A percentile compares a stretch with the other conserved stretches of the same genome.
phyloP scores from a whole-genome alignment of 1,284 basidiomycete genomes.

The Ustilago shanxiensis region DNA sequence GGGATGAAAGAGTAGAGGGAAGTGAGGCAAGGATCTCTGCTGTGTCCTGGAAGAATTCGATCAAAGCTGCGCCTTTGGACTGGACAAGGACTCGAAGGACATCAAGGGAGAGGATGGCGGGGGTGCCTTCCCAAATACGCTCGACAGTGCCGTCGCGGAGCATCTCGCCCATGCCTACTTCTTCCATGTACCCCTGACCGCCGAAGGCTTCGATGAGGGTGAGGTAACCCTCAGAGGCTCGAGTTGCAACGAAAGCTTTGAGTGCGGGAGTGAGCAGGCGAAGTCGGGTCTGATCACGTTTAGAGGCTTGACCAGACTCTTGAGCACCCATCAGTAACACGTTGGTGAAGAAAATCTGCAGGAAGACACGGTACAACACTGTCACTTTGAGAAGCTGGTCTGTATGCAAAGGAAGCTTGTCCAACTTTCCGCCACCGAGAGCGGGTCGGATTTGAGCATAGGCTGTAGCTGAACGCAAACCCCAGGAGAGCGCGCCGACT shows the following conservation, averaged over 20 bases:
- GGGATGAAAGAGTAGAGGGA: background rate
- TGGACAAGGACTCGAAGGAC: slow-evolving; percentile 74
- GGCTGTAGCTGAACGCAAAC: slow-evolving; percentile 47
- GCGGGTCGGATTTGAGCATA: slow-evolving; percentile 69
- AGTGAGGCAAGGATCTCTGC: slow-evolving; percentile 20
- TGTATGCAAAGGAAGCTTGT: slow-evolving; percentile 61
- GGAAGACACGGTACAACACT: slow-evolving; percentile 74
- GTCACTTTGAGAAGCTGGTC: slow-evolving; percentile 73
- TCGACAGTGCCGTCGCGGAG: slow-evolving; percentile 80
- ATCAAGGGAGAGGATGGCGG: slow-evolving; percentile 78
- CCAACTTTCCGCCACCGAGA: slow-evolving; percentile 77
- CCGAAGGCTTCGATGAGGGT: slow-evolving; percentile 82
- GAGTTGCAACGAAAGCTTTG: slow-evolving; percentile 81
- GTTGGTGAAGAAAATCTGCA: slow-evolving; percentile 91
- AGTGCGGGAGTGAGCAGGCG: slow-evolving; percentile 79
- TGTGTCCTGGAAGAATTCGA: slow-evolving; percentile 71
- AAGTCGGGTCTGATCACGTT: slow-evolving; percentile 88
- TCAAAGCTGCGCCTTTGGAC: slow-evolving; percentile 71
- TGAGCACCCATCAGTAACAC: slow-evolving; percentile 88
- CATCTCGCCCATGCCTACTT: slow-evolving; percentile 72
- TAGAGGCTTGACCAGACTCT: slow-evolving; percentile 93
- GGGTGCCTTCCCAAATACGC: slow-evolving; percentile 81
- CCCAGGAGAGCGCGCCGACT: slow-evolving; percentile 43
- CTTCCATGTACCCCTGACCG: slow-evolving; percentile 86
- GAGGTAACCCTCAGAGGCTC: slow-evolving; percentile 77